phyloP scores from a whole-genome alignment of 2,329 filamentous ascomycete species.

The Clarireedia homoeocarpa region DNA sequence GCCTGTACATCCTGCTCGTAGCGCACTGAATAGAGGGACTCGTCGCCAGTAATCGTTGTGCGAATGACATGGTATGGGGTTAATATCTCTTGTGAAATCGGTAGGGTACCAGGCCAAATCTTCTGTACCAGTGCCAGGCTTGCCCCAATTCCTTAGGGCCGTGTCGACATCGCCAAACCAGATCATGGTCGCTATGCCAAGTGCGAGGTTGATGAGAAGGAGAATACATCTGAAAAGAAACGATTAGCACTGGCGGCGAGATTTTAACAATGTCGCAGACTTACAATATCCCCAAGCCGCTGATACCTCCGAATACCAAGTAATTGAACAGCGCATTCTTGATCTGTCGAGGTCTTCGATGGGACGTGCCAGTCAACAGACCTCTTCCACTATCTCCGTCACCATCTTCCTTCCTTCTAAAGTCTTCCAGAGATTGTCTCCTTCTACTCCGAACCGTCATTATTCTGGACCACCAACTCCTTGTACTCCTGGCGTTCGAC shows the following conservation, averaged over 20 bases:
- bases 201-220: constrained; percentile 29
- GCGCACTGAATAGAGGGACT: constrained; percentile 54
- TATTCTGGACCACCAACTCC: constrained; percentile 6
- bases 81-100: constrained; percentile 44
- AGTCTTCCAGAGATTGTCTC: constrained; percentile 2
- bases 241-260: neutral
- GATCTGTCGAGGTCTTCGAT: constrained; percentile 5
- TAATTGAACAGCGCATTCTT: constrained; percentile 23
- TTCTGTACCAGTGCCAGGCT: constrained; percentile 31
- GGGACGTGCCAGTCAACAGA: constrained; percentile 7
- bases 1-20: constrained; percentile 51
- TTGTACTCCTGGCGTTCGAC: constrained; percentile 9
- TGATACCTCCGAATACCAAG: constrained; percentile 31
- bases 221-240: constrained; percentile 26
- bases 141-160: constrained; percentile 32
- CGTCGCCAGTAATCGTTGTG: constrained; percentile 66
- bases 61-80: constrained; percentile 53
- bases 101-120: constrained; percentile 40
- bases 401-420: neutral
- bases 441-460: neutral
- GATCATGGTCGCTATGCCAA: constrained; percentile 29
- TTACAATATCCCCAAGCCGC: constrained; percentile 32
- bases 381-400: constrained; percentile 1
- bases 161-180: constrained; percentile 25
- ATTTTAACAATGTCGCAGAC: constrained; percentile 10